These are phyloP conservation scores for Fusarium annulatum DNA, from an alignment of 2,329 filamentous ascomycete genomes.

Conservation along the genomic window DNA sequence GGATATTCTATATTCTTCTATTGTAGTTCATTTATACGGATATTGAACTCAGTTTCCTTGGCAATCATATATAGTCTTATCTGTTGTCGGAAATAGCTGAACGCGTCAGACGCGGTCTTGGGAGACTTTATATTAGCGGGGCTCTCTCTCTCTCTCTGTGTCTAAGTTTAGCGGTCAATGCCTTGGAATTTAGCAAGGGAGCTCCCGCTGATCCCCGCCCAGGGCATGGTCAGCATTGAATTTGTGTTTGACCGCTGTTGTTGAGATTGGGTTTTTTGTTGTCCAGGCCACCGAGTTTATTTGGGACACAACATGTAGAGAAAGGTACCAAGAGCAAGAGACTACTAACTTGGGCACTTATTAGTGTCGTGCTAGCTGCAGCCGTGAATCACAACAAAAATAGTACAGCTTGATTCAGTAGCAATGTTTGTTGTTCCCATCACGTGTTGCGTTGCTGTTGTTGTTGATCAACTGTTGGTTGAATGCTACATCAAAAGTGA, in stretches of 20 bases:
- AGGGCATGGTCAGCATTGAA: slow-evolving; percentile 13
- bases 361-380: background rate
- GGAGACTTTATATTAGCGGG: slow-evolving; percentile 4
- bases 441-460: background rate
- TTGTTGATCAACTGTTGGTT: slow-evolving; percentile 25
- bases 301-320: background rate
- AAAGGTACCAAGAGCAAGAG: background rate
- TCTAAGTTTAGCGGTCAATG: slow-evolving; percentile 28
- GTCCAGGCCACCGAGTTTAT: slow-evolving; percentile 33
- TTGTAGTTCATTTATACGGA: background rate
- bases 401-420: background rate
- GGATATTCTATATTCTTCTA: background rate
- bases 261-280: slow-evolving; percentile 28
- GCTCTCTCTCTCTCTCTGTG: background rate
- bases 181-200: slow-evolving; percentile 29
- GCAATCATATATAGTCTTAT: background rate
- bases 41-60: background rate
- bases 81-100: slow-evolving; percentile 4
- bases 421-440: slow-evolving; percentile 2
- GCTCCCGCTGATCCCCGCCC: slow-evolving; percentile 31
- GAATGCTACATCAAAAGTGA: slow-evolving; percentile 17
- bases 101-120: slow-evolving; percentile 12
- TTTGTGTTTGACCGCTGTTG: slow-evolving; percentile 39
- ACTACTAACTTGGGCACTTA: background rate
- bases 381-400: background rate